Percentiles rank a stretch among this genome's conserved stretches.
Evolutionary conservation across 2,329 filamentous ascomycete species (phyloP).

Genomic region (Apiospora pterosperma): DNA sequence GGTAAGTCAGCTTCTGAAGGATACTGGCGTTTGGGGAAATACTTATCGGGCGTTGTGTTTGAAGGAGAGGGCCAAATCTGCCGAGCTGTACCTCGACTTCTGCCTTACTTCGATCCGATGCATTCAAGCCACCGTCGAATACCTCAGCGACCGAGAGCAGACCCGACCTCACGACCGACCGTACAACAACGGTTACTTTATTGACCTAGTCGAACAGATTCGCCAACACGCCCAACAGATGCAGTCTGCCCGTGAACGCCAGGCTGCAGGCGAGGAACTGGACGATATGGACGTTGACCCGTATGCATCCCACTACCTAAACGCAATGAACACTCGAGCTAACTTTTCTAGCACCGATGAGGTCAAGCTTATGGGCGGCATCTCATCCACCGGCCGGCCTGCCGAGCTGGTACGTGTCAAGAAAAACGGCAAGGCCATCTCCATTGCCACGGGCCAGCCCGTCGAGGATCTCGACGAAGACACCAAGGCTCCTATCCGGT

Average conservation of each 20-base stretch:
- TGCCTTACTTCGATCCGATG: slow-evolving; percentile 87
- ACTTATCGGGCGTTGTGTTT: slow-evolving; percentile 67
- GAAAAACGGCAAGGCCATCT: slow-evolving; percentile 76
- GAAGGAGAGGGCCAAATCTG: slow-evolving; percentile 75
- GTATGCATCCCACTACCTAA: slow-evolving; percentile 38
- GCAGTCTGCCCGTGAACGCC: slow-evolving; percentile 67
- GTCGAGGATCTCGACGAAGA: slow-evolving; percentile 53
- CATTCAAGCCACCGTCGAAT: slow-evolving; percentile 84
- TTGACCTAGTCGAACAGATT: slow-evolving; percentile 94
- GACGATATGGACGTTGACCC: slow-evolving; percentile 56
- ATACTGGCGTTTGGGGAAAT: slow-evolving; percentile 56
- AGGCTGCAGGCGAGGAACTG: slow-evolving; percentile 46
- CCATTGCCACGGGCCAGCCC: slow-evolving; percentile 66
- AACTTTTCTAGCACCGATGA: slow-evolving; percentile 51
- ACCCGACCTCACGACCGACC: slow-evolving; percentile 79
- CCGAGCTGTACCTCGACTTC: slow-evolving; percentile 75
- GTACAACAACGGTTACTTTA: slow-evolving; percentile 94
- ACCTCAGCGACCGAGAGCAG: slow-evolving; percentile 82
- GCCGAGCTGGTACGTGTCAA: slow-evolving; percentile 81
- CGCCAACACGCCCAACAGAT: slow-evolving; percentile 84
- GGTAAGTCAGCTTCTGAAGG: slow-evolving; percentile 68
- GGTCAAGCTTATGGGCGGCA: slow-evolving; percentile 76
- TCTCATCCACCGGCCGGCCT: slow-evolving; percentile 76
- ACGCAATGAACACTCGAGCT: not conserved
- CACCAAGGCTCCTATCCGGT: slow-evolving; percentile 43